Conservation (phyloP, 768 basidiomycete species). For the Termitomyces sp. region DNA sequence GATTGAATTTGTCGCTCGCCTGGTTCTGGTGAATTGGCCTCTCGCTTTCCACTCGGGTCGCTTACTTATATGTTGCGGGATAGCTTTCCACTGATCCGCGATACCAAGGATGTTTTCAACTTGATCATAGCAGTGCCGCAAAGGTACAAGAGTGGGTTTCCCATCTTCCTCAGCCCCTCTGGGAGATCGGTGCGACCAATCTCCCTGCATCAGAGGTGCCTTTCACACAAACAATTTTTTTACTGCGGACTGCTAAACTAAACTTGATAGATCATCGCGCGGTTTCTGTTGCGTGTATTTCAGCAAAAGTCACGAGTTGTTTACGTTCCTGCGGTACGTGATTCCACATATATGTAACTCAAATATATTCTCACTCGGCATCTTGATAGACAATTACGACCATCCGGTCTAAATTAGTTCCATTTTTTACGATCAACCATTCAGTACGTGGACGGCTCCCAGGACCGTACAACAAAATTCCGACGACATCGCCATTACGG, state of each 20-base stretch:
- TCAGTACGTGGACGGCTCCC: conserved; percentile 65
- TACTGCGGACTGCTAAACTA: conserved; percentile 6
- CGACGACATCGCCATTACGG: conserved; percentile 37
- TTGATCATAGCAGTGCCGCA: conserved; percentile 25
- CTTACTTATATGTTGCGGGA: background rate
- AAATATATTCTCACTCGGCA: background rate
- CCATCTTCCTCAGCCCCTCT: conserved; percentile 76
- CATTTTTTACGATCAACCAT: conserved; percentile 80
- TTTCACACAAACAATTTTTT: background rate
- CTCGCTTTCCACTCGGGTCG: conserved; percentile 2
- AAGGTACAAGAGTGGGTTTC: conserved; percentile 64
- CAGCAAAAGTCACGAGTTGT: conserved; percentile 52
- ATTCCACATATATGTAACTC: conserved; percentile 10
- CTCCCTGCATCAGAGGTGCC: conserved; percentile 57
- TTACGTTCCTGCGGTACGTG: conserved; percentile 38
- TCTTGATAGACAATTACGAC: conserved; percentile 40
- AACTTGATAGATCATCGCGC: conserved; percentile 45
- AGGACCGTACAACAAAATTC: conserved; percentile 80
- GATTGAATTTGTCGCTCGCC: conserved; percentile 70
- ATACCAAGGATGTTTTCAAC: conserved; percentile 47
- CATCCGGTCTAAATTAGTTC: conserved; percentile 60
- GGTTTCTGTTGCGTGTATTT: conserved; percentile 56
- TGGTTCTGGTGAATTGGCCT: conserved; percentile 56
- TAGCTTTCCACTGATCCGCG: conserved; percentile 60
- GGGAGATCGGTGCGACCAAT: conserved; percentile 74